Base-by-base conservation (phyloP, 1,284 basidiomycete genomes). In the Fomitiporia mediterranea region DNA sequence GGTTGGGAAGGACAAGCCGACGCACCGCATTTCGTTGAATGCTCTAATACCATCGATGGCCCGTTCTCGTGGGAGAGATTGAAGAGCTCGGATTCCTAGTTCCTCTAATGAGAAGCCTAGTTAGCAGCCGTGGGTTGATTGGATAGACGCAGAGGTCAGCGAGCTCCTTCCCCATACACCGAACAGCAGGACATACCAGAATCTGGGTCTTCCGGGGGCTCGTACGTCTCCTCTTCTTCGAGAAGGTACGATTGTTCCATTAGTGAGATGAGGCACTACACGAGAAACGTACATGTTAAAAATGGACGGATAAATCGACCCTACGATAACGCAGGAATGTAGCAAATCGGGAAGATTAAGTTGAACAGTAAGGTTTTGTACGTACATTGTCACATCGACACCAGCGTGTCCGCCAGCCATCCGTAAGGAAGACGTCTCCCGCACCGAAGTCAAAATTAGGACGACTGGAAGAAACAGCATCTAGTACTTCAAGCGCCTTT, bases 161-260 rank as follows among this genome's bases (percentile, higher is more conserved):
- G 34, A 25, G 13, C 3, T 8, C 34, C 3, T 11, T 32, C 34
- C 48, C 21, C n/a, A 4, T 7, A 50, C 11, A 38, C 19, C n/a
- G 13, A 43, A 7, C 25, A 46, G 53, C 15, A 57, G 11, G 37
- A 61, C 70, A 51, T 65, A 82, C 88, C 82, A 60, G 83, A 89
- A 66, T 91, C 89, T 13, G 89, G 88, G 67, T 91, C 89, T 64
- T 87, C 82, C 2, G 89, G 88, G 0, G 85, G 87, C 65, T 89
- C 85, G 61, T 89, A 91, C 0, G 84, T 89, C 43, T 89, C 87
- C 62, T 91, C 89, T 65, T 86, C 85, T 59, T 85, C 77, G n/a
- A 88, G 68, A 23, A 91, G 73, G 67, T 76, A 90, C 15, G 78
- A 73, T 61, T 78, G 69, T 8, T 67, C 66, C 62, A 77, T 67